Evolutionary conservation across 75 land plant genomes (phyloP), one percentile per base, ranked within the genome.

Genomic region (Larix kaempferi): DNA sequence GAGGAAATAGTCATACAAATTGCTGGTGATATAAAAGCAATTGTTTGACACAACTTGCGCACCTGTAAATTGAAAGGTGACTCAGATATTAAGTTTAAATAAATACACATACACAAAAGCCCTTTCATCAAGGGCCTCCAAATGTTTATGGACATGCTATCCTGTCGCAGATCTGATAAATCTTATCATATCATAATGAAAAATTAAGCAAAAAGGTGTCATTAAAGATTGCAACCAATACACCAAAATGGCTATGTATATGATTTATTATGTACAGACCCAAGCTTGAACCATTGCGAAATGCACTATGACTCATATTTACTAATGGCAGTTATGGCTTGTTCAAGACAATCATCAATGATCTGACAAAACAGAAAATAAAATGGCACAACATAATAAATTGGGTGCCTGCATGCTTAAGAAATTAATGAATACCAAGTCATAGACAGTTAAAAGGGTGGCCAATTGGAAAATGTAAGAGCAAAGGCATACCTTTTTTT

Each of bases 21-120:
- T 75, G 99, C 91, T 75, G 99, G 99, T 57, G 95, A 89, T 78
- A 97, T 56, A 83, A 97, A 97, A 33, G 90, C 98, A 83, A 97
- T 91, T 64, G 91, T 82, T 78, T 97, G 99, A 78, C 99, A 97
- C 57, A 92, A 76, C 82, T 97, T 97, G 72, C 99, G 89, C 8
- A 97, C 95, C 99, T 97, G 82, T 75, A 83, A 27, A 62, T 52
- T 25, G 33, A n/a, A 74, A 74, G 37, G 61, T 25, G 37, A 69
- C 49, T n/a, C 19, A 41, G 35, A 37, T 41, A 69, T 69, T 37
- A 12, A 69, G 10, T 69, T 12, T 3, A 69, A n/a, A 69, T 10
- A 19, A 69, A 5, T n/a, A 19, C 12, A 41, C 49, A 37, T 12
- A 41, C 1, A n/a, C 54, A 26, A 55, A 16, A 15, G 1, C 26